Conservation (phyloP, 495 filamentous ascomycete genomes). For the Penicillium coprophilum region DNA sequence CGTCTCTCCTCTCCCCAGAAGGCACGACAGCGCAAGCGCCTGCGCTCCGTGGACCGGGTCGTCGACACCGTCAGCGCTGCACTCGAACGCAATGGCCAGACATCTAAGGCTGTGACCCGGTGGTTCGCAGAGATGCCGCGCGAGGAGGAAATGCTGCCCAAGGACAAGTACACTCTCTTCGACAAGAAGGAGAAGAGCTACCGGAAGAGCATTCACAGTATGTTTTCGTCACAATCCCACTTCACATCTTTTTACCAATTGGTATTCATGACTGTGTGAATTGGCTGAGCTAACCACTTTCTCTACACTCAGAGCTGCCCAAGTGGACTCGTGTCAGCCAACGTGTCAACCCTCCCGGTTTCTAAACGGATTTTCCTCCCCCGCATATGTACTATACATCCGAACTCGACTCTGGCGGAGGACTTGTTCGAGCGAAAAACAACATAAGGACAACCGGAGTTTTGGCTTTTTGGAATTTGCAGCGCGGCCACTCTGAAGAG, state of each 20-base stretch:
- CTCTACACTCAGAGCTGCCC: slow-evolving; percentile 64
- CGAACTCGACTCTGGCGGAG: slow-evolving; percentile 7
- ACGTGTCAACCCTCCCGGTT: slow-evolving; percentile 89
- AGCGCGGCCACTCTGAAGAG: slow-evolving; percentile 16
- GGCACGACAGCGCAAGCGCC: slow-evolving; percentile 79
- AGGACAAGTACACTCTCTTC: slow-evolving; percentile 98
- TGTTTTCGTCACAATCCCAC: slow-evolving; percentile 37
- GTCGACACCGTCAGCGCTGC: slow-evolving; percentile 75
- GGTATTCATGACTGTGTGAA: neutral
- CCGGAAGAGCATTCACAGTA: slow-evolving; percentile 95
- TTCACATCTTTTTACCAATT: neutral
- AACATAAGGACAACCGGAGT: slow-evolving; percentile 39
- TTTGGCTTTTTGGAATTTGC: slow-evolving; percentile 39
- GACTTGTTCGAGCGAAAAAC: slow-evolving; percentile 20
- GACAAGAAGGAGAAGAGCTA: slow-evolving; percentile 94
- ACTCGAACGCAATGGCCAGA: slow-evolving; percentile 66
- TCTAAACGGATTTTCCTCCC: slow-evolving; percentile 50
- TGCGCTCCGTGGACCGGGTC: slow-evolving; percentile 81
- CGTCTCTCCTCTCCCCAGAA: slow-evolving; percentile 90
- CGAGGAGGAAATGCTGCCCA: slow-evolving; percentile 92
- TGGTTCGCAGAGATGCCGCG: slow-evolving; percentile 96
- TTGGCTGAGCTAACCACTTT: neutral
- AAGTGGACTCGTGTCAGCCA: slow-evolving; percentile 97
- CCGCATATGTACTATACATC: slow-evolving; percentile 40
- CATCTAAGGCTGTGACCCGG: slow-evolving; percentile 68